Evolutionary conservation across 805 yeast genomes (phyloP), one percentile per base, ranked within the genome.

Genomic region (Yamadazyma tumulicola): DNA sequence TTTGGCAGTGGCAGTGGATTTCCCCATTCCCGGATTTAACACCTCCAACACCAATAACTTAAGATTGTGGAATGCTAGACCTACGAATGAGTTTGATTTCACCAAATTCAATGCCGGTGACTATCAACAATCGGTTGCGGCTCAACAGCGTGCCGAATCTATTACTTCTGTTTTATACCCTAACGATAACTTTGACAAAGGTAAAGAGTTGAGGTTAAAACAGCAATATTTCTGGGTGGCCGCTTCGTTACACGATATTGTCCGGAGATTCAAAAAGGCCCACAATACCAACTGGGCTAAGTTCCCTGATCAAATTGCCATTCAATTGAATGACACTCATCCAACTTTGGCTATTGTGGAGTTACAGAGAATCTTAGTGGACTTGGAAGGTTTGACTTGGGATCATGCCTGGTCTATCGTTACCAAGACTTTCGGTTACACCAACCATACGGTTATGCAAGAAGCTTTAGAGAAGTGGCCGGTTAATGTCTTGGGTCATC

Each of bases 381-480:
- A 88, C 60, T 64, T 82, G 48, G 96, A 89, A 64, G 79, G 79
- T 35, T 67, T 88, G 38, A 74, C 67, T 16, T 89, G 95, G 96
- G 79, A 75, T 48, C 72, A 69, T 30, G 96, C 96, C 24, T 89
- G 96, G 96, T 63, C 63, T 17, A 81, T 89, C 55, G 95, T 85
- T 34, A 77, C 81, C 18, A 58, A 61, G 35, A 86, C 93, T 4
- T 86, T 88, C 58, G 93, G 93, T 38, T 89, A 89, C 70, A 88
- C 97, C 5, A 88, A 88, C 61, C 97, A 88, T 60, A 88, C 97
- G 1, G 97, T 88, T 29, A 81, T 88, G 86, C 81, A 81, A 42
- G 97, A 88, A 69, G 97, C 96, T 15, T 72, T 89, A 43, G 97
- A 88, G 67, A 89, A 85, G 65, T 88, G 97, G 97, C 95, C 96